Evolutionary conservation across 2,329 filamentous ascomycete genomes (phyloP), one percentile per base, ranked within the genome.

Genomic region (Cylindrodendrum hubeiense): DNA sequence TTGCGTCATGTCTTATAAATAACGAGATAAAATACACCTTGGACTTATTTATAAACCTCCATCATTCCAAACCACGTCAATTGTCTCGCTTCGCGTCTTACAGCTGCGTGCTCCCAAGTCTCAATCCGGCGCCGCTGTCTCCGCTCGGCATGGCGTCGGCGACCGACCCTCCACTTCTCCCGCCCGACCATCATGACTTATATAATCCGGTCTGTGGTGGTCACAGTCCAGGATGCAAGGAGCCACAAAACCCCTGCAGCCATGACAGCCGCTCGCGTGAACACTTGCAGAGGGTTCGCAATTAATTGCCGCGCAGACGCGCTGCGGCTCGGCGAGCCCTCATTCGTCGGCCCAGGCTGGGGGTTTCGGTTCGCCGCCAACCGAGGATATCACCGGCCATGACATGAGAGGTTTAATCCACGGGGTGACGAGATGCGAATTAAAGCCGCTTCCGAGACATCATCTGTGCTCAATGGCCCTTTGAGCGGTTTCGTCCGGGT

Each of bases 301-400:
- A 9, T 47, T 47, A 19, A 47, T 30, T 30, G 13, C 44, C 44
- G 44, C 44, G 44, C 26, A 28, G 7, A 47, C 44, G 44, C 44
- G 43, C 15, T 12, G 13, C 21, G 17, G 15, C 21, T 17, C 8
- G 17, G 22, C 17, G 17, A n/a, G 15, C 50, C 7, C 24, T 55
- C n/a, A 44, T 55, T 55, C 52, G 52, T 17, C 52, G 15, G 37
- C 9, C 21, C 19, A 1, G 21, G 24, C 51, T 55, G 39, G 34
- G 37, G 33, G 15, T 30, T 28, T 56, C 59, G 59, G 59, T 34
- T 30, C 44, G 39, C 34, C 41, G 3, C 47, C 59, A 62, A 44
- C 59, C 59, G 59, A 62, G 59, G 59, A 41, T 39, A 51, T 47
- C 10, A 15, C 46, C 55, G 24, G 34, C 15, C 26, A 24, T 21